These are phyloP conservation scores for Arthrobotrys iridis DNA, from an alignment of 2,329 filamentous ascomycete species.

Conservation along the genomic window DNA sequence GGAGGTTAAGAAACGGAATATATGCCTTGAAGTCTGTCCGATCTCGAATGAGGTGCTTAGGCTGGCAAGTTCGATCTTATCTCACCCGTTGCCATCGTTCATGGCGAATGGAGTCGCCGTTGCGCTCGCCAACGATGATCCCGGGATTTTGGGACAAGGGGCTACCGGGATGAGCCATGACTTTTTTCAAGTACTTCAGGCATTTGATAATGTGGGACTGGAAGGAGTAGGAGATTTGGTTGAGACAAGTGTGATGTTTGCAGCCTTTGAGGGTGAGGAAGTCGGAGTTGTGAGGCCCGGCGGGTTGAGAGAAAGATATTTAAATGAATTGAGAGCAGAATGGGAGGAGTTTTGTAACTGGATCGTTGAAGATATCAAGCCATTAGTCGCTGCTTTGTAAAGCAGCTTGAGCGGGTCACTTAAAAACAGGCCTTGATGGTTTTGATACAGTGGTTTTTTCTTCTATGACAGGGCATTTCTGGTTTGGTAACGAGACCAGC, in stretches of 20 bases:
- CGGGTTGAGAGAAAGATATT: constrained; percentile 74
- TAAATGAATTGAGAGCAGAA: constrained; percentile 80
- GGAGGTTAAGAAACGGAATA: constrained; percentile 86
- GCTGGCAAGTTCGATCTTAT: constrained; percentile 77
- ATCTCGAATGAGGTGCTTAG: constrained; percentile 89
- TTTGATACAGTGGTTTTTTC: background rate
- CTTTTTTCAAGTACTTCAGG: constrained; percentile 92
- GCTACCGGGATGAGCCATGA: constrained; percentile 86
- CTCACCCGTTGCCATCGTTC: constrained; percentile 83
- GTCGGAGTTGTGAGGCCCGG: constrained; percentile 76
- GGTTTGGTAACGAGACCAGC: no score
- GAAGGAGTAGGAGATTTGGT: constrained; percentile 86
- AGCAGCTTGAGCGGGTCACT: background rate
- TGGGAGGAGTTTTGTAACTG: constrained; percentile 94
- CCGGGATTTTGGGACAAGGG: constrained; percentile 85
- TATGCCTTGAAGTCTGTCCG: constrained; percentile 88
- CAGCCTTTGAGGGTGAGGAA: constrained; percentile 89
- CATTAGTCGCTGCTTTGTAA: constrained; percentile 26
- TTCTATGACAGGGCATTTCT: background rate
- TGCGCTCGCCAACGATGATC: constrained; percentile 88
- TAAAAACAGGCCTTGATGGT: background rate
- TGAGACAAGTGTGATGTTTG: constrained; percentile 92
- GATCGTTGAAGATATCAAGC: constrained; percentile 65
- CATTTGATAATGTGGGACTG: constrained; percentile 88
- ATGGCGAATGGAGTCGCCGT: constrained; percentile 85